phyloP scores from a whole-genome alignment of 1,284 basidiomycete species.

The Mrakiaceae sp. region DNA sequence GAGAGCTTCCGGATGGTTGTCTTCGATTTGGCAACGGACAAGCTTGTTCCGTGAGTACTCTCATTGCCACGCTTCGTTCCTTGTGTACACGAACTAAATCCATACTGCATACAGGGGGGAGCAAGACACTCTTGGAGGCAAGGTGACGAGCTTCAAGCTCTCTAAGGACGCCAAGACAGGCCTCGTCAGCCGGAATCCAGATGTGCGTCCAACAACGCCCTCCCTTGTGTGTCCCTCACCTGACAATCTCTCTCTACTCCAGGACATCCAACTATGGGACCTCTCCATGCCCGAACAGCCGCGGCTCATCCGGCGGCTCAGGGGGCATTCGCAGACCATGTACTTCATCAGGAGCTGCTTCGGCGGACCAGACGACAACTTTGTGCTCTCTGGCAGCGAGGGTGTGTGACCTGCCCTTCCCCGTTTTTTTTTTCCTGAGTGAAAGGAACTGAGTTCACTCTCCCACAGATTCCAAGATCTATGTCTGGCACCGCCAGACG shows the following conservation, averaged over 20 bases:
- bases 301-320: constrained; percentile 62
- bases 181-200: constrained; percentile 73
- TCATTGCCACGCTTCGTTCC: too few species aligned
- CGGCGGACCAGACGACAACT: constrained; percentile 80
- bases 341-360: constrained; percentile 88
- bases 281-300: constrained; percentile 45
- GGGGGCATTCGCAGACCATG: constrained; percentile 64
- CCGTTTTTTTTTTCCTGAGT: neutral
- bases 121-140: constrained; percentile 32
- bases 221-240: neutral
- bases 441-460: neutral
- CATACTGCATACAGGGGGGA: too few species aligned
- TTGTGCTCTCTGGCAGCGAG: constrained; percentile 89
- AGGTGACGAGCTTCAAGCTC: constrained; percentile 77
- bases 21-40: too few species aligned
- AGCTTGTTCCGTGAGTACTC: too few species aligned
- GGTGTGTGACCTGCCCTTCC: constrained; percentile 43
- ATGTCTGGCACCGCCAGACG: constrained; percentile 88
- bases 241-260: constrained; percentile 1
- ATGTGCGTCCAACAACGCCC: constrained; percentile 46
- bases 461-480: constrained; percentile 66
- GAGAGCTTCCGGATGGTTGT: too few species aligned
- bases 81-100: too few species aligned
- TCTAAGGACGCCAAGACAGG: constrained; percentile 78
- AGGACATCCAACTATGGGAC: constrained; percentile 86